Percentiles rank a stretch among this genome's conserved stretches.
Conservation (phyloP, 352 stramenopile species). For the Pythium aristosporum region DNA sequence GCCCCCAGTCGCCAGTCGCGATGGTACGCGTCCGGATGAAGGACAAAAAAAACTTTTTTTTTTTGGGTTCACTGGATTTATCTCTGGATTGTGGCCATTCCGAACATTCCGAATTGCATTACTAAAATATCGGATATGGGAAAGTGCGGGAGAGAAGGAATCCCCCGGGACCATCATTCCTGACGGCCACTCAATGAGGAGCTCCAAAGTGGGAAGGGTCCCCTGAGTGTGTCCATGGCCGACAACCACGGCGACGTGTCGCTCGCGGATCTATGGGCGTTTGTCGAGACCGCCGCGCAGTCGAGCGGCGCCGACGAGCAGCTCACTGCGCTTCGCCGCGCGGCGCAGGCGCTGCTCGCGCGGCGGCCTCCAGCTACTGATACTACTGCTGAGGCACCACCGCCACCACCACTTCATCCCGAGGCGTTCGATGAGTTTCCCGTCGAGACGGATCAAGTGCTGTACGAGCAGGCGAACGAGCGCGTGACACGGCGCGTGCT, state of each 20-base stretch:
- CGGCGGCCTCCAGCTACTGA: background rate
- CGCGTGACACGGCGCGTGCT: constrained; percentile 59
- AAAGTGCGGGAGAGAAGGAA: background rate
- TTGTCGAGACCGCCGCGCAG: constrained; percentile 39
- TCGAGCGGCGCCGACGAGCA: constrained; percentile 12
- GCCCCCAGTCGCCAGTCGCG: too few species aligned
- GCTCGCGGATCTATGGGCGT: constrained; percentile 45
- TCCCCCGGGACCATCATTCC: constrained; percentile 10
- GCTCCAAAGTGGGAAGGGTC: background rate
- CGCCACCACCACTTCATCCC: background rate
- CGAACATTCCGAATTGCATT: background rate
- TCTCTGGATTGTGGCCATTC: background rate
- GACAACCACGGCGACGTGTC: background rate
- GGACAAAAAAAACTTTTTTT: too few species aligned
- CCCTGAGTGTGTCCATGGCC: background rate
- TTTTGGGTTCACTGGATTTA: background rate
- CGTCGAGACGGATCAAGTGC: background rate
- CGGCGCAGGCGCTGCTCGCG: constrained; percentile 37
- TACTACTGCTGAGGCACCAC: background rate
- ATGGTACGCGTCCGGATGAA: too few species aligned
- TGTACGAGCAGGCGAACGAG: constrained; percentile 58
- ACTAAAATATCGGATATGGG: background rate
- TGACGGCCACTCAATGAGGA: background rate
- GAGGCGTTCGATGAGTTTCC: background rate
- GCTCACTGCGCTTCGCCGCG: constrained; percentile 29